phyloP scores from a whole-genome alignment of 108 stramenopile genomes.

The Nitzschia sp. region DNA sequence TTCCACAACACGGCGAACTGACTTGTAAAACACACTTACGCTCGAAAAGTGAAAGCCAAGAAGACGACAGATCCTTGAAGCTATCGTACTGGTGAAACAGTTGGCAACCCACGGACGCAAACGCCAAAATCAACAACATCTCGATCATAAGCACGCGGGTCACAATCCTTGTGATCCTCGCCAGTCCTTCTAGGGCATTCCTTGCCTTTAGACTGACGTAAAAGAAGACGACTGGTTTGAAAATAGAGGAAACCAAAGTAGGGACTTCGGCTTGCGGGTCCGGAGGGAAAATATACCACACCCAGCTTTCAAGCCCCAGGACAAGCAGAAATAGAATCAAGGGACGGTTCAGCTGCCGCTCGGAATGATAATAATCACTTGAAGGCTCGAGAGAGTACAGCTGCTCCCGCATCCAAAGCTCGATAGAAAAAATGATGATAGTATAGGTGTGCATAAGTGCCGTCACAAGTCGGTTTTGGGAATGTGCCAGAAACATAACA shows the following conservation, averaged over 20 bases:
- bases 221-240: constrained; percentile 63
- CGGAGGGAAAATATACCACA: constrained; percentile 24
- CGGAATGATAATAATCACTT: constrained; percentile 27
- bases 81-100: constrained; percentile 39
- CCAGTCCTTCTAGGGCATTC: constrained; percentile 51
- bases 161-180: constrained; percentile 45
- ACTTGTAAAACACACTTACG: constrained; percentile 20
- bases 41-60: constrained; percentile 50
- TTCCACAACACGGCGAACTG: background rate
- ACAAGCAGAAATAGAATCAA: constrained; percentile 37
- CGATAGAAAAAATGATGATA: constrained; percentile 29
- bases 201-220: constrained; percentile 48
- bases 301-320: constrained; percentile 40
- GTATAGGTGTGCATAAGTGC: constrained; percentile 25
- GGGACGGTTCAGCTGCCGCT: constrained; percentile 27
- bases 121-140: constrained; percentile 49
- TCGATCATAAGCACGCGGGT: constrained; percentile 55
- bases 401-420: constrained; percentile 30
- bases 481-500: constrained; percentile 30
- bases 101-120: constrained; percentile 51
- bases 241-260: constrained; percentile 33
- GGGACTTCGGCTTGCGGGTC: constrained; percentile 7
- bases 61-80: constrained; percentile 30
- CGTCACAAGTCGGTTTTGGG: constrained; percentile 1
- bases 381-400: constrained; percentile 14